Conservation (phyloP, 208 protist species). For the Acanthamoeba castellanii region DNA sequence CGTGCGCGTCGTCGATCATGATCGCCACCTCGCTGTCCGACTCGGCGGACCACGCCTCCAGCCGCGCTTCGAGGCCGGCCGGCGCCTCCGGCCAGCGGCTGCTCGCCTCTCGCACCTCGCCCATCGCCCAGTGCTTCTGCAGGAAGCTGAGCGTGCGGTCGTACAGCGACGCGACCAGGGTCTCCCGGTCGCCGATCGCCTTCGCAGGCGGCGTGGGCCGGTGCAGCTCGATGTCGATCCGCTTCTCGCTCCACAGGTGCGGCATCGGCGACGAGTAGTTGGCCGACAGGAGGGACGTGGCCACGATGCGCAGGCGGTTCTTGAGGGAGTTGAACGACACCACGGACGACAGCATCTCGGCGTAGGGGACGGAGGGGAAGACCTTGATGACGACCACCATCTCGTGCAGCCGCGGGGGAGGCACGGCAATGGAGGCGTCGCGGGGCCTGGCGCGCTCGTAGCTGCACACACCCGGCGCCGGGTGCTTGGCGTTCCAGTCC, state of each 20-base stretch:
- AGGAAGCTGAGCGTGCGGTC: neutral
- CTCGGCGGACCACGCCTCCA: neutral
- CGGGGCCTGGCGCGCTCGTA: too few relatives aligned
- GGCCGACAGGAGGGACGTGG: neutral
- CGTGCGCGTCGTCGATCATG: neutral
- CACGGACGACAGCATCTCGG: neutral
- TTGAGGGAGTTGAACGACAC: neutral
- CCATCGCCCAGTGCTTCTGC: neutral
- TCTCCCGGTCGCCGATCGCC: neutral
- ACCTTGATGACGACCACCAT: conserved; percentile 51
- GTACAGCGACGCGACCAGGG: neutral
- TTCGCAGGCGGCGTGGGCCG: neutral
- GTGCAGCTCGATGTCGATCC: neutral
- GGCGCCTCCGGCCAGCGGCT: neutral
- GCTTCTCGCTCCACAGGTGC: neutral
- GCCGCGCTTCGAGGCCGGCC: neutral
- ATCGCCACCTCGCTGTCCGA: neutral
- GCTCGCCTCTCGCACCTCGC: neutral
- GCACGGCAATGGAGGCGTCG: neutral
- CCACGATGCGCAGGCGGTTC: neutral
- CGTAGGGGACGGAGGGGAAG: neutral
- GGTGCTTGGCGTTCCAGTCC: too few relatives aligned
- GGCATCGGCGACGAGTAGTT: neutral
- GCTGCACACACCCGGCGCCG: too few relatives aligned
- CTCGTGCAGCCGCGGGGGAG: neutral